Percentiles rank a stretch among this genome's conserved stretches.
Conservation (phyloP, 1,284 basidiomycete species). For the Ceraceosorus bombacis region DNA sequence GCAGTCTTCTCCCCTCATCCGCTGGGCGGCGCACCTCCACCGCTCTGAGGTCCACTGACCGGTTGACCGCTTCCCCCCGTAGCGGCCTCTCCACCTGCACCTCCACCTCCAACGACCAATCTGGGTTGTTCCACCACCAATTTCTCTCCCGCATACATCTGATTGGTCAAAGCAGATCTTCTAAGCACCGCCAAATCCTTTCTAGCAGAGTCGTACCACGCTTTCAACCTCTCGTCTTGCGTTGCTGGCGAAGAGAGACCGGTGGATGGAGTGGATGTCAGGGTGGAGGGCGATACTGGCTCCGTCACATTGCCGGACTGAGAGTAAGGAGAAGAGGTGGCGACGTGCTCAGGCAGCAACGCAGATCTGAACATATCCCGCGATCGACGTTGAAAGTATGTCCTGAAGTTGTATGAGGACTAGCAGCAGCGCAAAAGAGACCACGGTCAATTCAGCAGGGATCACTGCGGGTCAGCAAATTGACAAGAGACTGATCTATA, state of each 20-base stretch:
- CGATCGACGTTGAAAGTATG: conserved; percentile 45
- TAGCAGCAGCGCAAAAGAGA: conserved; percentile 14
- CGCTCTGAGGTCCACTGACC: conserved; percentile 1
- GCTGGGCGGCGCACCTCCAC: conserved; percentile 9
- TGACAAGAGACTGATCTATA: too few species aligned
- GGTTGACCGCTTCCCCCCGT: conserved; percentile 12
- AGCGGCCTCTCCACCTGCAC: conserved; percentile 13
- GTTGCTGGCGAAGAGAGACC: background rate
- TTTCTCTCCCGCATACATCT: conserved; percentile 44
- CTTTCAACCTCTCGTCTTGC: conserved; percentile 5
- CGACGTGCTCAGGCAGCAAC: conserved; percentile 26
- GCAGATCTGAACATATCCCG: conserved; percentile 44
- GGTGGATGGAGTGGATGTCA: conserved; percentile 19
- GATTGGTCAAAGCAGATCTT: conserved; percentile 42
- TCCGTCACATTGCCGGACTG: conserved; percentile 30
- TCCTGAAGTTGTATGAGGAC: conserved; percentile 48
- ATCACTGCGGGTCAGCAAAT: background rate
- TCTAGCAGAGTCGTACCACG: conserved; percentile 17
- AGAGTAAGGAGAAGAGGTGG: conserved; percentile 31
- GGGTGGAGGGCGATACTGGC: conserved; percentile 28
- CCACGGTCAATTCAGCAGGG: background rate
- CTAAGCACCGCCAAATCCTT: conserved; percentile 24
- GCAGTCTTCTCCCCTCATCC: background rate
- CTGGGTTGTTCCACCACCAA: conserved; percentile 43
- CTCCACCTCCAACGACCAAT: conserved; percentile 33